phyloP scores from a whole-genome alignment of 1,284 basidiomycete species.

The Termitomyces sp. region DNA sequence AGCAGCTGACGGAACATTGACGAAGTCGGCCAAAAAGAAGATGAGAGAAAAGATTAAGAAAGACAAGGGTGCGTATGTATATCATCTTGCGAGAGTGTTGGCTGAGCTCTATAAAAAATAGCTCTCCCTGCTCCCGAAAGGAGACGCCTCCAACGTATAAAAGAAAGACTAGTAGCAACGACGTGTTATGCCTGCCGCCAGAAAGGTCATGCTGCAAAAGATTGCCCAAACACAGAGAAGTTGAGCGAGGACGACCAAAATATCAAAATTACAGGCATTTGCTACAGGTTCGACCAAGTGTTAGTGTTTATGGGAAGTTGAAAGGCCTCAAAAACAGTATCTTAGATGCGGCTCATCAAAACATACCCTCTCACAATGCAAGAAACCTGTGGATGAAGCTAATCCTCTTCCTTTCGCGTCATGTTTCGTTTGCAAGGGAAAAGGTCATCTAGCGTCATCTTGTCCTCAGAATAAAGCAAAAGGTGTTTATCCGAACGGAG shows the following conservation, averaged over 20 bases:
- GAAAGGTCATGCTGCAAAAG: slow-evolving; percentile 78
- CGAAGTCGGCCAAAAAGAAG: slow-evolving; percentile 23
- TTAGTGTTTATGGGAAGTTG: neutral
- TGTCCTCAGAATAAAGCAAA: slow-evolving; percentile 79
- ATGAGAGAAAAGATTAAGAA: slow-evolving; percentile 25
- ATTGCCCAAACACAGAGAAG: slow-evolving; percentile 62
- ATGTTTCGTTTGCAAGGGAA: slow-evolving; percentile 84
- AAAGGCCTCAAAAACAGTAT: neutral
- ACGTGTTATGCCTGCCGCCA: slow-evolving; percentile 88
- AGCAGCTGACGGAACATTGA: slow-evolving; percentile 12
- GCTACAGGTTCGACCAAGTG: slow-evolving; percentile 63
- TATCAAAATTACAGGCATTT: slow-evolving; percentile 58
- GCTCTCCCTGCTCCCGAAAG: slow-evolving; percentile 47
- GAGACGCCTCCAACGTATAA: slow-evolving; percentile 63
- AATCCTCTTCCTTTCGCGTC: slow-evolving; percentile 84
- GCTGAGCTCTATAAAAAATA: neutral
- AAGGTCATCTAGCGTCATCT: slow-evolving; percentile 76
- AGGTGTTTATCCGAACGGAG: slow-evolving; percentile 90
- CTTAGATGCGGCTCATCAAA: slow-evolving; percentile 76
- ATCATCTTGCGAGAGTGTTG: neutral
- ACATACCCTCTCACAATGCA: slow-evolving; percentile 79
- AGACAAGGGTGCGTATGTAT: slow-evolving; percentile 23
- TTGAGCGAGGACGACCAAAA: slow-evolving; percentile 24
- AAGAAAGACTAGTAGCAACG: slow-evolving; percentile 55
- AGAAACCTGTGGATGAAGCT: slow-evolving; percentile 54